Conservation (phyloP, 2,329 filamentous ascomycete species). For the Apiospora pterosperma region DNA sequence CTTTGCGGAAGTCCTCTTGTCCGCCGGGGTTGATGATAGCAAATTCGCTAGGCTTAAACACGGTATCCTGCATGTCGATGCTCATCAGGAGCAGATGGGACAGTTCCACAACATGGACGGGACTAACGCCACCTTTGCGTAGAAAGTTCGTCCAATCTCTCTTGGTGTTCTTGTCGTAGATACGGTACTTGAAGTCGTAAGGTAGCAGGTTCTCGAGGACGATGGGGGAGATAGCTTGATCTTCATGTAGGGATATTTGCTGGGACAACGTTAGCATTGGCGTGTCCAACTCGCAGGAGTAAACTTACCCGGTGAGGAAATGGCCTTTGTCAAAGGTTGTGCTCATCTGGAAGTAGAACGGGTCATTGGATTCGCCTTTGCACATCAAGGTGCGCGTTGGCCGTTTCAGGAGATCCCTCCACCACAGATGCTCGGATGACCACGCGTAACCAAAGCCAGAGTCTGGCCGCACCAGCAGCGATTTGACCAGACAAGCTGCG, state of each 20-base stretch:
- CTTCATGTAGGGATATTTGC: conserved; percentile 90
- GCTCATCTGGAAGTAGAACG: conserved; percentile 96
- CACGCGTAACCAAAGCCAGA: conserved; percentile 96
- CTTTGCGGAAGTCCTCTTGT: conserved; percentile 83
- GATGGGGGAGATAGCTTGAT: conserved; percentile 89
- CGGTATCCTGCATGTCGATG: conserved; percentile 93
- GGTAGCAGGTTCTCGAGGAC: conserved; percentile 93
- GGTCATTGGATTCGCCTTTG: conserved; percentile 79
- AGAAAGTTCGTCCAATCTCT: conserved; percentile 99
- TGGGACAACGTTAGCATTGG: conserved; percentile 29
- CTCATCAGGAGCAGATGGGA: conserved; percentile 91
- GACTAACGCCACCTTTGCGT: conserved; percentile 92
- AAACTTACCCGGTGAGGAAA: conserved; percentile 66
- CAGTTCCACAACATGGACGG: conserved; percentile 93
- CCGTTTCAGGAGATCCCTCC: conserved; percentile 83
- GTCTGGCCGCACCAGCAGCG: conserved; percentile 82
- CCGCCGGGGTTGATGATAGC: conserved; percentile 91
- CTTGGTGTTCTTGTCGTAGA: conserved; percentile 97
- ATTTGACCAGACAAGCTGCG: conserved; percentile 87
- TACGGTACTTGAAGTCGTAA: conserved; percentile 98
- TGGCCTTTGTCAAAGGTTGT: conserved; percentile 81
- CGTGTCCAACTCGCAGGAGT: neutral
- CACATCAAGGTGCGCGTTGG: conserved; percentile 87
- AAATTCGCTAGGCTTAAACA: conserved; percentile 93
- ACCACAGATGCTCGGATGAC: conserved; percentile 87